Evolutionary conservation across 1,284 basidiomycete genomes (phyloP).

Genomic region (Psilocybe mexicana): DNA sequence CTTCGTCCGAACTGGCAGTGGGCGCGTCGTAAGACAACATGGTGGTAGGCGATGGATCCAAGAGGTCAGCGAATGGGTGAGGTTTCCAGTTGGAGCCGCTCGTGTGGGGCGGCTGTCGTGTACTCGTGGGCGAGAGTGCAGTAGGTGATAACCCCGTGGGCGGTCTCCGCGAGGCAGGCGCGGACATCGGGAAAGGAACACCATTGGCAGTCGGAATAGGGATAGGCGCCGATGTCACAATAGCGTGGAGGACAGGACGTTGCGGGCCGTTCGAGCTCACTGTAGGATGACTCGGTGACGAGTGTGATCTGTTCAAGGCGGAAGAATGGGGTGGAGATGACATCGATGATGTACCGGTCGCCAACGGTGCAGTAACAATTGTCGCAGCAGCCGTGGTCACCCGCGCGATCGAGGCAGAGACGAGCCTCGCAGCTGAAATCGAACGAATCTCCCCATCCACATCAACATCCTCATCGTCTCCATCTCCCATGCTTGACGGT

Average conservation of each 20-base stretch:
- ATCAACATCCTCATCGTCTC: slow-evolving; percentile 11
- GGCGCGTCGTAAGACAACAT: background rate
- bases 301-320: background rate
- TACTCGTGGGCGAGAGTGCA: background rate
- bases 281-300: background rate
- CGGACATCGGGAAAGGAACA: slow-evolving; percentile 6
- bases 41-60: background rate
- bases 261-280: background rate
- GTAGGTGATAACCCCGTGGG: background rate
- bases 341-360: background rate
- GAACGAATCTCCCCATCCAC: slow-evolving; percentile 17
- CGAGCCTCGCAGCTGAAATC: slow-evolving; percentile 14
- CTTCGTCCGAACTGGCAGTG: background rate
- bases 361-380: slow-evolving; percentile 8
- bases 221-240: slow-evolving; percentile 6
- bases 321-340: background rate
- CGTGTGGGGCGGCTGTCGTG: slow-evolving; percentile 1
- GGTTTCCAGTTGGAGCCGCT: slow-evolving; percentile 12
- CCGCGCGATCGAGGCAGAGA: slow-evolving; percentile 20
- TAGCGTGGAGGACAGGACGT: slow-evolving; percentile 10
- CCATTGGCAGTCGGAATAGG: background rate
- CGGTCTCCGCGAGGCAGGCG: slow-evolving; percentile 4
- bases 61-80: slow-evolving; percentile 18
- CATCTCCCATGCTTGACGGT: background rate
- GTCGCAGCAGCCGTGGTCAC: slow-evolving; percentile 15